Percentiles rank a stretch among this genome's conserved stretches.
These are phyloP conservation scores for Suillus occidentalis DNA, from an alignment of 768 basidiomycete species.

Conservation along the genomic window DNA sequence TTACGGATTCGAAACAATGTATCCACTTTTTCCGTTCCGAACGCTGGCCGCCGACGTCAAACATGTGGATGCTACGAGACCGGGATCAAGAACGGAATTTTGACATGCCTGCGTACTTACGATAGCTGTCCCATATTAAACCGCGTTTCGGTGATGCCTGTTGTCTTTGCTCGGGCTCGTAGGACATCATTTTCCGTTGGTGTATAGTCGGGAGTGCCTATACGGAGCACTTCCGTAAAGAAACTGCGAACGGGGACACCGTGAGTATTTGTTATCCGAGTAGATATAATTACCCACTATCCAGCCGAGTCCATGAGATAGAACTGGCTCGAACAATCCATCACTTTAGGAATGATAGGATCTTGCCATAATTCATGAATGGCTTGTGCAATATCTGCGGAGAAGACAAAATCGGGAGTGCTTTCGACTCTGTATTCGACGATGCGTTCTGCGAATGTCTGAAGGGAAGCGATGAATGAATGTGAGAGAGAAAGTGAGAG, in stretches of 20 bases:
- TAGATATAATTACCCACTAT: conserved; percentile 56
- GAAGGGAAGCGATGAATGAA: conserved; percentile 18
- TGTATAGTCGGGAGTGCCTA: conserved; percentile 76
- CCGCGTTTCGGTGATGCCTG: conserved; percentile 88
- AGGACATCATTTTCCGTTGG: conserved; percentile 88
- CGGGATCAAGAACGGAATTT: background rate
- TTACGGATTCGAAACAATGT: conserved; percentile 77
- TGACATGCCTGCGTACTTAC: conserved; percentile 33
- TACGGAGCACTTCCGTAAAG: conserved; percentile 81
- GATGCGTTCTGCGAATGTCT: conserved; percentile 57
- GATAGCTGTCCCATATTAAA: conserved; percentile 69
- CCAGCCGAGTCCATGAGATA: conserved; percentile 94
- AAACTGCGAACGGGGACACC: conserved; percentile 50
- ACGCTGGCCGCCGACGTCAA: conserved; percentile 79
- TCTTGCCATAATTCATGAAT: conserved; percentile 73
- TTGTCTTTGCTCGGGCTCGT: conserved; percentile 84
- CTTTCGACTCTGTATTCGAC: conserved; percentile 53
- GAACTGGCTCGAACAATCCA: conserved; percentile 71
- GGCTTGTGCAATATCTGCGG: conserved; percentile 65
- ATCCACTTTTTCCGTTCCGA: conserved; percentile 85
- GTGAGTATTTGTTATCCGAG: background rate
- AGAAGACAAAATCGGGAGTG: conserved; percentile 46
- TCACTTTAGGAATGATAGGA: conserved; percentile 51
- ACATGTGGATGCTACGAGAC: conserved; percentile 57
- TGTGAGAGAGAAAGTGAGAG: rapidly evolving